Conservation (phyloP, 2,329 filamentous ascomycete species). For the Amesomyces nigricolor region DNA sequence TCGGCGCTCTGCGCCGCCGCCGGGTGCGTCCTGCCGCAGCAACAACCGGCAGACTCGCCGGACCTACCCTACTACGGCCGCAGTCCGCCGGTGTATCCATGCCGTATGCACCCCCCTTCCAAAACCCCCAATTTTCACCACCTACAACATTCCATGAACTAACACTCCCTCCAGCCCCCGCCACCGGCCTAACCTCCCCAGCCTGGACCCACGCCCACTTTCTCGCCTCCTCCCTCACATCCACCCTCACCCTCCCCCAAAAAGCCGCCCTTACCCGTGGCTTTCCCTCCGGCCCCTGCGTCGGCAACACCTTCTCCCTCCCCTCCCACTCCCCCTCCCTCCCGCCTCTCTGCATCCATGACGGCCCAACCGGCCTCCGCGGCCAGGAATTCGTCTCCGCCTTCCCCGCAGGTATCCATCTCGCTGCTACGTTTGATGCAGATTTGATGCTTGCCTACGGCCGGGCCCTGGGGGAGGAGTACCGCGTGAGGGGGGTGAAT, state of each 20-base stretch:
- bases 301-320: conserved; percentile 31
- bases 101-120: conserved; percentile 23
- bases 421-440: conserved; percentile 68
- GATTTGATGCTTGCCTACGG: conserved; percentile 63
- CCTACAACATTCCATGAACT: neutral
- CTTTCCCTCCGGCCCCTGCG: conserved; percentile 28
- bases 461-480: conserved; percentile 62
- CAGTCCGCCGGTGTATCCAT: conserved; percentile 34
- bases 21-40: neutral
- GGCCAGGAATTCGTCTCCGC: conserved; percentile 33
- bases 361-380: conserved; percentile 35
- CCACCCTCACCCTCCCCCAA: conserved; percentile 36
- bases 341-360: conserved; percentile 40
- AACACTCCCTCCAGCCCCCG: conserved; percentile 22
- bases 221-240: conserved; percentile 33
- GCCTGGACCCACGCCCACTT: conserved; percentile 34
- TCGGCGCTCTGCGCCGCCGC: conserved; percentile 13
- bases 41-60: conserved; percentile 14
- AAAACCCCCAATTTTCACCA: neutral
- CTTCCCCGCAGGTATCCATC: conserved; percentile 64
- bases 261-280: conserved; percentile 38
- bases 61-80: conserved; percentile 33
- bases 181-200: conserved; percentile 27
- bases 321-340: conserved; percentile 38
- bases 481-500: conserved; percentile 63